Evolutionary conservation across 495 filamentous ascomycete species (phyloP), one percentile per base, ranked within the genome.

Genomic region (Achaetomiella virescens): DNA sequence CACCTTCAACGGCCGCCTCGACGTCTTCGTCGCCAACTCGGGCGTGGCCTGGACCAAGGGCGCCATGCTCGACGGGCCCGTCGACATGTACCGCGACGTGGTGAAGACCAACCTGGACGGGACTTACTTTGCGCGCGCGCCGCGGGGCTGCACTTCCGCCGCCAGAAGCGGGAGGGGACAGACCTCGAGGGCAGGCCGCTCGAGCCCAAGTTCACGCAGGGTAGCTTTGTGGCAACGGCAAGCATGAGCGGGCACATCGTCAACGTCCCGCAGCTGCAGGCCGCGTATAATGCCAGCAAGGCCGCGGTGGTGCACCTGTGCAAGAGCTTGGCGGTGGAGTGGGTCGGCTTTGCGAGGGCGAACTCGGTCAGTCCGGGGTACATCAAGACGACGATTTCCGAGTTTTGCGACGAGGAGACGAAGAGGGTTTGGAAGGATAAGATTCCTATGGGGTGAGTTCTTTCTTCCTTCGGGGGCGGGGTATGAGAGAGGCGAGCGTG

Each of bases 321-420:
- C 84, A 83, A 79, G 67, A 87, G 85, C 18, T 77, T 96, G 12
- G 88, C 90, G 2, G 80, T 95, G 24, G 91, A 96, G 68, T 95
- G 90, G 89, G 81, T 87, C 20, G 84, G 83, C 25, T 95, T 90
- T 64, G 91, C 91, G 10, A 80, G 91, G 24, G 86, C 80, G 50
- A 96, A 96, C 70, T 83, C 82, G 21, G 72, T 96, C 31, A 91
- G 86, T 3, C 91, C 91, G 1, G 91, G 91, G 5, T 96, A 93
- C 67, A 93, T 95, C 57, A 81, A 79, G 22, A 96, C 90, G 0
- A 90, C 90, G 62, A 87, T 95, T 61, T 87, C 87, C 35, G 73
- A 76, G 59, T 95, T 91, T 61, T 81, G 88, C 8, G 75, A 84
- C 0, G 61, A 80, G 35, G 84, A 87, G 58, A 84, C 79, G 1